Evolutionary conservation across 345 rosid genomes (phyloP), one percentile per base, ranked within the genome.

Genomic region (Hibiscus mutabilis): DNA sequence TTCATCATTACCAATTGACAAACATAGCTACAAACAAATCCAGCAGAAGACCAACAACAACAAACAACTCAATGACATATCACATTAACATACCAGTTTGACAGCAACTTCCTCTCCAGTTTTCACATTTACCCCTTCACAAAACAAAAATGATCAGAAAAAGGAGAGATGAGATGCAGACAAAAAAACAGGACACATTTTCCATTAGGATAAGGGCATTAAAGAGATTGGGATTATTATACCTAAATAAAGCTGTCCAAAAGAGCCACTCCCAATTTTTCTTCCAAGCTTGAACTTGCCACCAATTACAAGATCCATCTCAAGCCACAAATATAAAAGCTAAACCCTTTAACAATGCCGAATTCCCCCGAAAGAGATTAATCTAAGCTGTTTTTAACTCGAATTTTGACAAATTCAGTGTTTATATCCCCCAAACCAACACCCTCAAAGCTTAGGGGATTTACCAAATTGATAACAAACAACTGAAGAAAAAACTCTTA

Each of bases 31-130:
- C 2, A 58, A 74, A 4, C 33, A 46, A 47, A 3, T 64, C 7
- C 60, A 57, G 19, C 66, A 24, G 46, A 35, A 21, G n/a, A 15
- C 67, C 18, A 49, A 46, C 25, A 49, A 56, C 33, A 14, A 67
- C 1, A 51, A 60, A 60, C 44, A 7, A 42, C 4, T 37, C 58
- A 37, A 68, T 19, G 64, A 56, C 25, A 46, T 19, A 53, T 59
- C 22, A 77, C 85, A 25, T 86, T 59, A 18, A 77, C 85, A 25
- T 86, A 89, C 95, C 86, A 89, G 80, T 80, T 89, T 89, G 71
- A 89, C 95, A 79, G 87, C 95, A 82, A 89, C 91, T 78, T 89
- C 92, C 72, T 89, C 95, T 81, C 95, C 90, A 18, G 90, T 87
- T 78, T 89, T 92, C 44, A 87, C 84, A 83, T 89, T 86, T 16